A percentile compares a stretch with the other conserved stretches of the same genome.
Evolutionary conservation across 768 basidiomycete genomes (phyloP).

Genomic region (Holtermanniella nyarrowii): DNA sequence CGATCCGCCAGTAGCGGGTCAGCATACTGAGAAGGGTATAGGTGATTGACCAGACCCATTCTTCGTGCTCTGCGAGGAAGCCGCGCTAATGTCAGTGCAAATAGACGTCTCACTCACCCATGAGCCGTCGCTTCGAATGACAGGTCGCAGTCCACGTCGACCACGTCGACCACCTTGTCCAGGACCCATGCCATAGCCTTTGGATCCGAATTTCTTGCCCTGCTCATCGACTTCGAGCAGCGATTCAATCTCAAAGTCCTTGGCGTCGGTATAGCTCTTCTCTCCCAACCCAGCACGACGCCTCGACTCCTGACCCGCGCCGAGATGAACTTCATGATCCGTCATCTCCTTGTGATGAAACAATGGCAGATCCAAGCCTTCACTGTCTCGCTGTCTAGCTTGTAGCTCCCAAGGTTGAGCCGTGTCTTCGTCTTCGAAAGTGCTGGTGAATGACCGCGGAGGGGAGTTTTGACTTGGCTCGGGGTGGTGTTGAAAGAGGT

Average conservation of each 20-base stretch:
- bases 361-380: constrained; percentile 16
- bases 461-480: not conserved
- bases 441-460: not conserved
- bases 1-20: constrained; percentile 90
- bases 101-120: constrained; percentile 19
- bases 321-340: not conserved
- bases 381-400: constrained; percentile 13
- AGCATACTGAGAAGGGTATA: constrained; percentile 92
- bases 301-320: constrained; percentile 14
- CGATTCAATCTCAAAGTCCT: constrained; percentile 2
- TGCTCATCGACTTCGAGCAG: constrained; percentile 14
- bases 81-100: constrained; percentile 17
- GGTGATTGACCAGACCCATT: constrained; percentile 45
- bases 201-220: constrained; percentile 35
- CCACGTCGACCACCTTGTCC: constrained; percentile 36
- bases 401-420: constrained; percentile 26
- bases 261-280: constrained; percentile 10
- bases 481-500: not conserved
- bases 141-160: constrained; percentile 34
- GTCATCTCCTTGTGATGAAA: constrained; percentile 18
- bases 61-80: constrained; percentile 35
- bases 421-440: constrained; percentile 12
- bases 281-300: constrained; percentile 17
- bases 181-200: constrained; percentile 35
- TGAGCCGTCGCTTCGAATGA: constrained; percentile 20